A percentile compares a stretch with the other conserved stretches of the same genome.
phyloP scores from a whole-genome alignment of 2,329 filamentous ascomycete genomes.

The Aspergillus bombycis region DNA sequence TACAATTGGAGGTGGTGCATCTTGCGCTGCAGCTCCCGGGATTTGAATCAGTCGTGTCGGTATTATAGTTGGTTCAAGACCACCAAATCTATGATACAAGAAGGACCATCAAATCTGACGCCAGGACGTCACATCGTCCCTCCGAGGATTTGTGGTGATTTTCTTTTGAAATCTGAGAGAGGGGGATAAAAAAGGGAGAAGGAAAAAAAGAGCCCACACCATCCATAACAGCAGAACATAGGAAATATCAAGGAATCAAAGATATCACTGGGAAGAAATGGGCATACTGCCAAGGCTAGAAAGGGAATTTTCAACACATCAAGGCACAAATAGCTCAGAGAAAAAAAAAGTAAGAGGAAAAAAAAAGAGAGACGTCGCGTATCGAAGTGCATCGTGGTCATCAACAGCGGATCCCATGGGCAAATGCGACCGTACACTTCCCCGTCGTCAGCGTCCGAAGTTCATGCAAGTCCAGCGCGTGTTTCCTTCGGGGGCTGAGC shows the following conservation, averaged over 20 bases:
- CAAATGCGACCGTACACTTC: not conserved
- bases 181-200: not conserved
- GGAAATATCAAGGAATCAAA: constrained; percentile 31
- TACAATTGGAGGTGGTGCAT: not conserved
- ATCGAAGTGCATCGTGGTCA: not conserved
- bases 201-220: constrained; percentile 5
- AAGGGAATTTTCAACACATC: constrained; percentile 23
- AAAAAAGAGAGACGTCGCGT: constrained; percentile 11
- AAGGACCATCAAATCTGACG: constrained; percentile 13
- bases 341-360: constrained; percentile 11
- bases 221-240: constrained; percentile 22
- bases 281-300: constrained; percentile 8
- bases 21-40: not conserved
- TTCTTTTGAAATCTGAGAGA: not conserved
- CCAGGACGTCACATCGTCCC: not conserved
- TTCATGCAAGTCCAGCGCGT: constrained; percentile 27
- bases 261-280: constrained; percentile 19
- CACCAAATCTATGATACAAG: constrained; percentile 17
- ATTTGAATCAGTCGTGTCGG: constrained; percentile 1
- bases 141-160: not conserved
- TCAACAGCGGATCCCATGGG: not conserved
- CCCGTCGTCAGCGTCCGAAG: constrained; percentile 19
- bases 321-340: constrained; percentile 13
- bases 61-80: constrained; percentile 9
- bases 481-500: constrained; percentile 18